phyloP scores from a whole-genome alignment of 2,329 filamentous ascomycete genomes.

The Aspergillus brasiliensis region DNA sequence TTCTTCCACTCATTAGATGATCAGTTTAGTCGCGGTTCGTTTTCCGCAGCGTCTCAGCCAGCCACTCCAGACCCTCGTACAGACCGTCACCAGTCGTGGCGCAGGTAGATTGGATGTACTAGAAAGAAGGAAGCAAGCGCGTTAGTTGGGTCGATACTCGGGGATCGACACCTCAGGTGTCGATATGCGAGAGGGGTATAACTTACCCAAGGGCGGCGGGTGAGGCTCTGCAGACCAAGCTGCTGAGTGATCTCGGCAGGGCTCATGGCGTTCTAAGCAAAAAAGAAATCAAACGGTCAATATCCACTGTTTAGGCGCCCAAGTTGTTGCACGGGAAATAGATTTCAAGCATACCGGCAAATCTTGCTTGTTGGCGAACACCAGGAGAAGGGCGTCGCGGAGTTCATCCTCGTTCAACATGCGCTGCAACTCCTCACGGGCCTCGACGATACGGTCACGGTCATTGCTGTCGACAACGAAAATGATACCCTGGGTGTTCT shows the following conservation, averaged over 20 bases:
- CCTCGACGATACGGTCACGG: conserved; percentile 96
- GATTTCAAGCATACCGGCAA: conserved; percentile 67
- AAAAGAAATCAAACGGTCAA: conserved; percentile 14
- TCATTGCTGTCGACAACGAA: conserved; percentile 99
- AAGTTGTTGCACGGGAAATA: too few species aligned
- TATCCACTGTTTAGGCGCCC: background rate
- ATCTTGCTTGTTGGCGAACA: conserved; percentile 99
- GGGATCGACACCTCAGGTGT: background rate
- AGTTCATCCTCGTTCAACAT: conserved; percentile 99
- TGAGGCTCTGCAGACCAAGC: conserved; percentile 98
- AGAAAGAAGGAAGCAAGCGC: conserved; percentile 5
- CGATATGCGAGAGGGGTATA: conserved; percentile 17
- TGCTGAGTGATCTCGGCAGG: conserved; percentile 99
- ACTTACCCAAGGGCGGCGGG: conserved; percentile 98
- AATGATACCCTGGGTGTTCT: conserved; percentile 99
- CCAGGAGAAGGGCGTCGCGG: conserved; percentile 91
- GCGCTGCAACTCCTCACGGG: conserved; percentile 91
- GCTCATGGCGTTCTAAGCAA: conserved; percentile 91
- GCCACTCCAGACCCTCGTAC: conserved; percentile 97
- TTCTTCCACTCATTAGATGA: conserved; percentile 37
- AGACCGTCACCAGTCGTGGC: conserved; percentile 98
- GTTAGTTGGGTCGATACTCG: background rate
- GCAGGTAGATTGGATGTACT: conserved; percentile 99
- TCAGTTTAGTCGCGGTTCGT: conserved; percentile 51
- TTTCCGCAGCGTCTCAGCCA: conserved; percentile 81